Percentiles rank a stretch among this genome's conserved stretches.
Conservation (phyloP, 306 rosid species). For the Styphnolobium japonicum region DNA sequence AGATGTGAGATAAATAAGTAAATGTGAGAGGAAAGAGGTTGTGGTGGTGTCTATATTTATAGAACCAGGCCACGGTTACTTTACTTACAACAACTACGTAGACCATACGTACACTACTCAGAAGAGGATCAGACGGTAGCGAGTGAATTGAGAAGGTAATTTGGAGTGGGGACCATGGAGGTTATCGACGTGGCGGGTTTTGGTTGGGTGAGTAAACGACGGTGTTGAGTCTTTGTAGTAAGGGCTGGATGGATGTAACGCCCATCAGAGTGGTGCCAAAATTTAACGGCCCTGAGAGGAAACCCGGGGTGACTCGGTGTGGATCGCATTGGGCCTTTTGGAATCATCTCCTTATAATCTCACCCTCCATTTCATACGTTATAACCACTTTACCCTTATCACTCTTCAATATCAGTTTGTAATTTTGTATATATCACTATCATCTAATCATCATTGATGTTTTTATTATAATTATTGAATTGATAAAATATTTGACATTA, state of each 20-base stretch:
- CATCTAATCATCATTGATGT: too few species aligned
- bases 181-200: background rate
- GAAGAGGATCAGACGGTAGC: background rate
- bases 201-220: background rate
- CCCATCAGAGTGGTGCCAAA: background rate
- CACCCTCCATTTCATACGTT: background rate
- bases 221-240: background rate
- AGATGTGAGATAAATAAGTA: background rate
- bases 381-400: background rate
- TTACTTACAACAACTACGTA: too few species aligned
- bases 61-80: too few species aligned
- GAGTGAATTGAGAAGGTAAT: background rate
- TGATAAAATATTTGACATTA: too few species aligned
- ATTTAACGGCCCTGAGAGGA: background rate
- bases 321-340: background rate
- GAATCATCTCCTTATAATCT: background rate
- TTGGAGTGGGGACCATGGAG: too few species aligned
- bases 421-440: too few species aligned
- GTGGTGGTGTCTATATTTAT: slow-evolving; percentile 15
- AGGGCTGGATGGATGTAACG: background rate
- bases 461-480: too few species aligned
- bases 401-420: too few species aligned
- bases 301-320: background rate
- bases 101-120: too few species aligned
- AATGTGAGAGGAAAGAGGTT: background rate